Evolutionary conservation across 768 basidiomycete species (phyloP).

Genomic region (Leccinellum luteum): DNA sequence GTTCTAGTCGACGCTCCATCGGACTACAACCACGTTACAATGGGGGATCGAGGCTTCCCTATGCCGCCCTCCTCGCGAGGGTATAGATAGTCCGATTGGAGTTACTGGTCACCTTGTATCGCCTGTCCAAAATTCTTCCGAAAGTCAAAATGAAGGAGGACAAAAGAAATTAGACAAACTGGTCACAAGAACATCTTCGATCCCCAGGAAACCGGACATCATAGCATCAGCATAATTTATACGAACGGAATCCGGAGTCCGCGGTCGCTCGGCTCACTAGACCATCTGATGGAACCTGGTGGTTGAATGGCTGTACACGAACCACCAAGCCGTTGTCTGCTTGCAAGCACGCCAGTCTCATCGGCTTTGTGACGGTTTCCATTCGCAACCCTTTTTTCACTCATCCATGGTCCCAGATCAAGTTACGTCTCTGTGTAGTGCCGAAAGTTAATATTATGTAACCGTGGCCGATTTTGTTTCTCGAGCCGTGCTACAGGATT

Average conservation of each 20-base stretch:
- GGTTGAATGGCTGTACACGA: not conserved
- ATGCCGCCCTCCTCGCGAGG: not conserved
- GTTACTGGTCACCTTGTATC: not conserved
- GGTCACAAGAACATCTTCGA: no score
- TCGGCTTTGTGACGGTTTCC: not conserved
- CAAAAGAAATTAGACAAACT: no score
- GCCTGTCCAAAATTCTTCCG: no score
- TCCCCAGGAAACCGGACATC: not conserved
- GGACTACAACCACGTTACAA: not conserved
- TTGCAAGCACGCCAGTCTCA: not conserved
- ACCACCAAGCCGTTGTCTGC: not conserved
- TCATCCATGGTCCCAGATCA: not conserved
- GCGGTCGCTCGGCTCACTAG: not conserved
- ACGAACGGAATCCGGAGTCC: not conserved
- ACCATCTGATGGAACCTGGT: not conserved
- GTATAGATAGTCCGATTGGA: not conserved
- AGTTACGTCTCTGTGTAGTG: not conserved
- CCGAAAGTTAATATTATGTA: constrained; percentile 14
- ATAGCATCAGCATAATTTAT: not conserved
- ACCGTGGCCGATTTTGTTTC: constrained; percentile 1
- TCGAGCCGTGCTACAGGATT: not conserved
- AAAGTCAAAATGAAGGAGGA: not conserved
- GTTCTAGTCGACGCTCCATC: not conserved
- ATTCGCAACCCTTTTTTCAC: not conserved
- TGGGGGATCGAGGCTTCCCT: not conserved